phyloP scores from a whole-genome alignment of 345 rosid genomes.

The Crucihimalaya himalaica region DNA sequence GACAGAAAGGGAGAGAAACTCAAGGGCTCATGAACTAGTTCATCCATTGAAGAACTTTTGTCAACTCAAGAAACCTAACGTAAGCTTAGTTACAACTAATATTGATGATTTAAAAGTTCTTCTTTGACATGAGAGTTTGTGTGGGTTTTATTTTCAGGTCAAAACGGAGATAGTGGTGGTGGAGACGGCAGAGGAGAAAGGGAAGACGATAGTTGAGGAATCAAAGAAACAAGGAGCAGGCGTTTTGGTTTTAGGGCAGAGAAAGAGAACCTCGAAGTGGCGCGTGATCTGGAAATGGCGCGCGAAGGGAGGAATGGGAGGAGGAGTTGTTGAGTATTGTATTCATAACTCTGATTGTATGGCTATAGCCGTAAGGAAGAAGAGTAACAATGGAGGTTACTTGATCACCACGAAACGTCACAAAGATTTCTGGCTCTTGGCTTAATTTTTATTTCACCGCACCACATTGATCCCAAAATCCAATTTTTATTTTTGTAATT shows the following conservation, averaged over 20 bases:
- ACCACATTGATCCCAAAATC: neutral
- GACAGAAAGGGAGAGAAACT: slow-evolving; percentile 49
- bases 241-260: slow-evolving; percentile 79
- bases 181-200: slow-evolving; percentile 82
- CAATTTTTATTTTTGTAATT: neutral
- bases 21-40: slow-evolving; percentile 62
- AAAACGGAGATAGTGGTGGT: slow-evolving; percentile 66
- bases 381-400: slow-evolving; percentile 90
- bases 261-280: slow-evolving; percentile 76
- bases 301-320: slow-evolving; percentile 25
- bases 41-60: slow-evolving; percentile 68
- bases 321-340: slow-evolving; percentile 76
- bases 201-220: slow-evolving; percentile 78
- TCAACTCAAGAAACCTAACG: slow-evolving; percentile 86
- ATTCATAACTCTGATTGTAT: slow-evolving; percentile 88
- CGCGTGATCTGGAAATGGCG: slow-evolving; percentile 86
- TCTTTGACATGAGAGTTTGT: neutral
- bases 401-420: slow-evolving; percentile 96
- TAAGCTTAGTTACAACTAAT: slow-evolving; percentile 22
- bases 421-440: slow-evolving; percentile 98
- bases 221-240: slow-evolving; percentile 74
- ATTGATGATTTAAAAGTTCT: neutral
- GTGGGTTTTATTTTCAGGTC: slow-evolving; percentile 44
- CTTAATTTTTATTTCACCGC: slow-evolving; percentile 35
- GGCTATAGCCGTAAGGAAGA: slow-evolving; percentile 93